These are phyloP conservation scores for Paraconiothyrium sp. DNA, from an alignment of 2,329 filamentous ascomycete genomes.

Conservation along the genomic window DNA sequence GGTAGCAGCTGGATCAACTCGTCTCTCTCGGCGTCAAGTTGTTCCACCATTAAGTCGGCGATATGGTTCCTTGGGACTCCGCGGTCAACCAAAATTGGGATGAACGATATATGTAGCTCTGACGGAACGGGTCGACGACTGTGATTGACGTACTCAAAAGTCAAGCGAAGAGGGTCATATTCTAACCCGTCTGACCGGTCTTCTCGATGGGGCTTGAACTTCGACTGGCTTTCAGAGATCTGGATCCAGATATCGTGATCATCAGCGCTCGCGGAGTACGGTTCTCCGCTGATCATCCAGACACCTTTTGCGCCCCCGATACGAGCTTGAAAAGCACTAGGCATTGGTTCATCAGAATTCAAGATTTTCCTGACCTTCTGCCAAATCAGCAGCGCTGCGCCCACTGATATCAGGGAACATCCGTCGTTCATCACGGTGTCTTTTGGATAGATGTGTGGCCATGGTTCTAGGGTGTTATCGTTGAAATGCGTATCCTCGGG, in stretches of 20 bases:
- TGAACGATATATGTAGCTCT: conserved; percentile 72
- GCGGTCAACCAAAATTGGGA: conserved; percentile 72
- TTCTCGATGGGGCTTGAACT: conserved; percentile 66
- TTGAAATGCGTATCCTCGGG: conserved; percentile 48
- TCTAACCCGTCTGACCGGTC: conserved; percentile 52
- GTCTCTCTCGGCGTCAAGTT: conserved; percentile 63
- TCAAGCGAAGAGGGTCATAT: conserved; percentile 63
- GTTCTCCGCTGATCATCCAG: conserved; percentile 70
- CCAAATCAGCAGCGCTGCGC: conserved; percentile 65
- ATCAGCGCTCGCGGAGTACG: conserved; percentile 53
- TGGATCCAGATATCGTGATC: conserved; percentile 69
- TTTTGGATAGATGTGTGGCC: conserved; percentile 23
- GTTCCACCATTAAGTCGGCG: conserved; percentile 58
- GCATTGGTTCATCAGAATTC: conserved; percentile 71
- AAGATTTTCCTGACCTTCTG: conserved; percentile 61
- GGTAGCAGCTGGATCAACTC: conserved; percentile 62
- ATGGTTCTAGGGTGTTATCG: conserved; percentile 44
- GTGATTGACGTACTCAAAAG: conserved; percentile 69
- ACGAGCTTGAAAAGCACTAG: conserved; percentile 73
- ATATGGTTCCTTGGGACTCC: conserved; percentile 61
- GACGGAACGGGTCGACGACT: conserved; percentile 62
- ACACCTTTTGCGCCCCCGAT: conserved; percentile 79
- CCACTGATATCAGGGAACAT: conserved; percentile 71
- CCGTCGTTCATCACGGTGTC: conserved; percentile 60
- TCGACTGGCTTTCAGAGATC: conserved; percentile 71